Evolutionary conservation across 805 yeast species (phyloP).

Genomic region (Metahyphopichia silvanorum): DNA sequence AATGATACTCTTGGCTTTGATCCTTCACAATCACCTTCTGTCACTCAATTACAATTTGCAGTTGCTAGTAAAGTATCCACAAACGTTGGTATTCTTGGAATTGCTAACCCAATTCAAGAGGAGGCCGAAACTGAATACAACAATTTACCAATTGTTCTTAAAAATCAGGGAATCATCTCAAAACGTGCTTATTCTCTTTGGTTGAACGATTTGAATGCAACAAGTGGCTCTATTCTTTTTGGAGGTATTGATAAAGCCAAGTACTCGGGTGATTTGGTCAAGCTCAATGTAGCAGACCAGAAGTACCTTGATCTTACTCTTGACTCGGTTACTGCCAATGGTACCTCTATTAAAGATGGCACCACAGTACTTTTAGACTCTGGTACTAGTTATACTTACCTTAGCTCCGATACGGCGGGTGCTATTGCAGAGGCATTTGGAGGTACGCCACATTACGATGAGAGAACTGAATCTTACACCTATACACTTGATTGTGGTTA

Average conservation of each 20-base stretch:
- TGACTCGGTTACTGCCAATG: too few species aligned
- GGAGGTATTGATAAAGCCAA: constrained; percentile 26
- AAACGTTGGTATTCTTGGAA: constrained; percentile 3
- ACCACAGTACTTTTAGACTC: constrained; percentile 2
- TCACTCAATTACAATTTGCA: constrained; percentile 3
- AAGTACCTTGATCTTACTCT: too few species aligned
- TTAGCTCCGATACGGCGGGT: background rate
- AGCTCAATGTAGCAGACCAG: too few species aligned
- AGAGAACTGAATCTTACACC: background rate
- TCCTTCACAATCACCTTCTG: background rate
- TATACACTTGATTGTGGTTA: background rate
- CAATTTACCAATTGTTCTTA: constrained; percentile 33
- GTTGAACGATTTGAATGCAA: constrained; percentile 19
- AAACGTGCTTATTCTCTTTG: constrained; percentile 36
- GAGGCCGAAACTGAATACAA: constrained; percentile 13
- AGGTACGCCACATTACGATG: background rate
- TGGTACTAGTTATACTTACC: constrained; percentile 5
- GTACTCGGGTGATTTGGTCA: constrained; percentile 7
- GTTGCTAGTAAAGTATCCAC: background rate
- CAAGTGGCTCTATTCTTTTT: constrained; percentile 22
- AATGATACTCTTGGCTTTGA: constrained; percentile 11
- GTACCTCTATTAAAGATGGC: too few species aligned
- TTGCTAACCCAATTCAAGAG: constrained; percentile 6
- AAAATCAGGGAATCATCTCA: constrained; percentile 29
- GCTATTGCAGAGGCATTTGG: constrained; percentile 1